These are phyloP conservation scores for Trichoderma sp. DNA, from an alignment of 2,329 filamentous ascomycete genomes.

Conservation along the genomic window DNA sequence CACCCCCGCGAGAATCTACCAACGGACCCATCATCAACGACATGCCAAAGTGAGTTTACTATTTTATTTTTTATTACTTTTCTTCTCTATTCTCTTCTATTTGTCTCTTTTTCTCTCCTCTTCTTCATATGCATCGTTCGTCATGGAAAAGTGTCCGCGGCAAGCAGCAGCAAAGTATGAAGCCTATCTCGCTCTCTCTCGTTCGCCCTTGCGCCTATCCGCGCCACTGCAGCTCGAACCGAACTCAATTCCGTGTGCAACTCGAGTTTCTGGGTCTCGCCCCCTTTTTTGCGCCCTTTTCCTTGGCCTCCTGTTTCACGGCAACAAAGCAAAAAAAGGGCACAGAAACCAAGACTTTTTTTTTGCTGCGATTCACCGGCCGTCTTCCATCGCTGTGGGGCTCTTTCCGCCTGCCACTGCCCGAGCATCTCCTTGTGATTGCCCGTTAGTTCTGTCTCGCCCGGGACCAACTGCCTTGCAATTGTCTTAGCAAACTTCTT, in stretches of 20 bases:
- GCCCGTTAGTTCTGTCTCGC: background rate
- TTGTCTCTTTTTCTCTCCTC: background rate
- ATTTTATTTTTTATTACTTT: background rate
- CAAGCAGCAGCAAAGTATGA: background rate
- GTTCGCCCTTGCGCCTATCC: background rate
- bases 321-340: background rate
- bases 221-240: background rate
- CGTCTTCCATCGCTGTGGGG: background rate
- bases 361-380: conserved; percentile 5
- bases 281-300: background rate
- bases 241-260: background rate
- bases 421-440: background rate
- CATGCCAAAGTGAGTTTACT: conserved; percentile 6
- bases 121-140: background rate
- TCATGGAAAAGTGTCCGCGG: background rate
- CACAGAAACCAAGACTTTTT: background rate
- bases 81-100: background rate
- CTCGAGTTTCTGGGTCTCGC: background rate
- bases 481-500: conserved; percentile 1
- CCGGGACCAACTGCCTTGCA: background rate
- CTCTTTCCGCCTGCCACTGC: background rate
- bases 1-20: background rate
- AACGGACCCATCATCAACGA: background rate
- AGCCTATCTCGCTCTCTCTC: background rate
- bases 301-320: background rate